phyloP scores from a whole-genome alignment of 495 filamentous ascomycete species.

The Neurospora sp. region DNA sequence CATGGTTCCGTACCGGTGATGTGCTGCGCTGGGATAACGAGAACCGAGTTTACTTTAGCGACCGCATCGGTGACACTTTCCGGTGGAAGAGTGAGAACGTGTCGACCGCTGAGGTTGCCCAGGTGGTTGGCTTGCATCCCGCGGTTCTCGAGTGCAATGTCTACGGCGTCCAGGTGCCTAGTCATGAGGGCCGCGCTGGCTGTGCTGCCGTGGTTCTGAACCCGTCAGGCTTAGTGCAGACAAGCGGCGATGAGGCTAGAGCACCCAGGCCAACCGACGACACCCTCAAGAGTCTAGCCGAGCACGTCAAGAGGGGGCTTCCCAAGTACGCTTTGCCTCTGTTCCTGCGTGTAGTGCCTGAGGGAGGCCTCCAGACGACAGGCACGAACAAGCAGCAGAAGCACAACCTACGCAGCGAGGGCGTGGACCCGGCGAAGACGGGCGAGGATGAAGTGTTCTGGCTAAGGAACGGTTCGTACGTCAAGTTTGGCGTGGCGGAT shows the following conservation, averaged over 20 bases:
- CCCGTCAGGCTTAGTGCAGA: slow-evolving; percentile 4
- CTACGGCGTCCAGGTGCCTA: slow-evolving; percentile 73
- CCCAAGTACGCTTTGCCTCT: slow-evolving; percentile 70
- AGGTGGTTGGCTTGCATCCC: slow-evolving; percentile 58
- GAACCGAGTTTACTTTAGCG: slow-evolving; percentile 72
- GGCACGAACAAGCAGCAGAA: slow-evolving; percentile 89
- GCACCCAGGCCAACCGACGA: slow-evolving; percentile 19
- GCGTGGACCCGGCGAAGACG: slow-evolving; percentile 56
- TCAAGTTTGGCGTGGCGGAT: slow-evolving; percentile 52
- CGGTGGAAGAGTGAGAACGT: slow-evolving; percentile 96
- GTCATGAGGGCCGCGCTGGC: slow-evolving; percentile 79
- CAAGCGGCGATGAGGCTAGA: slow-evolving; percentile 19
- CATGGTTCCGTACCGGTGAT: slow-evolving; percentile 81
- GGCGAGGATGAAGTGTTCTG: slow-evolving; percentile 54
- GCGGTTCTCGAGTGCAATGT: slow-evolving; percentile 72
- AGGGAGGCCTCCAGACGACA: slow-evolving; percentile 48
- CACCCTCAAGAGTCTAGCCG: slow-evolving; percentile 47
- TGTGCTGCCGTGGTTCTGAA: slow-evolving; percentile 62
- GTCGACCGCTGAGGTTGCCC: slow-evolving; percentile 71
- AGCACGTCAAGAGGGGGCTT: slow-evolving; percentile 44
- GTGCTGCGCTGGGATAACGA: slow-evolving; percentile 61
- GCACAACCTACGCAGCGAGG: slow-evolving; percentile 55
- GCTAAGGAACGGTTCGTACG: slow-evolving; percentile 56
- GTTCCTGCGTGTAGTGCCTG: slow-evolving; percentile 58
- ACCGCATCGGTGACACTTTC: slow-evolving; percentile 90